Evolutionary conservation across 306 rosid genomes (phyloP), one percentile per base, ranked within the genome.

Genomic region (Casuarina cunninghamiana): DNA sequence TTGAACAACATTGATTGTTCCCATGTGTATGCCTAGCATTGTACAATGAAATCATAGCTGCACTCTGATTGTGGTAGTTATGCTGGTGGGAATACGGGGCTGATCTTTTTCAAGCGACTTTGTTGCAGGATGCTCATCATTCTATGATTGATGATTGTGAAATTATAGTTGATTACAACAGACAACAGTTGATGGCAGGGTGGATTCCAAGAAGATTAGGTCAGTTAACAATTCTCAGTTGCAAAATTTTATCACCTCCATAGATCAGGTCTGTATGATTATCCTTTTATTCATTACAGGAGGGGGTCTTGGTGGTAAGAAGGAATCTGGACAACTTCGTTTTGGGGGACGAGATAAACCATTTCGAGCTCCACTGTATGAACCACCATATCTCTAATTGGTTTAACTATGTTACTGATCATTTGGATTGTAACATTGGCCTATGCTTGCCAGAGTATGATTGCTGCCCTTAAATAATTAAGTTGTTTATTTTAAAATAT

Each of bases 151-250:
- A 92, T 82, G 93, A 89, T 81, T 83, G 79, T 74, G 92, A 94
- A 89, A 75, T 94, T 79, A 86, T 89, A 46, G 97, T 94, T 74
- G 98, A 94, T 82, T 90, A 88, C 84, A 89, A 90, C 60, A 86
- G 97, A 76, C 97, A 94, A 71, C 94, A 88, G 53, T 73, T 94
- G 84, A 94, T 90, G 97, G 87, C 93, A 11, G 98, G 98, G 72
- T 94, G 98, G 98, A 92, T 94, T 82, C 98, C 98, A 15, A 89
- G 97, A 85, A 84, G 98, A 75, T 89, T 94, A 89, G 98, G 98
- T 94, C 44, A 77, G 89, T 90, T 54, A 71, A 82, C 58, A 46
- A 7, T 49, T 84, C 74, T 68, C 76, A 65, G 83, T 78, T 55
- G 48, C 55, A 49, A 66, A 51, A 71, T 72, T 72, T 58, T 41